Base-by-base conservation (phyloP, 108 stramenopile species). In the Cyclostephanos tholiformis region DNA sequence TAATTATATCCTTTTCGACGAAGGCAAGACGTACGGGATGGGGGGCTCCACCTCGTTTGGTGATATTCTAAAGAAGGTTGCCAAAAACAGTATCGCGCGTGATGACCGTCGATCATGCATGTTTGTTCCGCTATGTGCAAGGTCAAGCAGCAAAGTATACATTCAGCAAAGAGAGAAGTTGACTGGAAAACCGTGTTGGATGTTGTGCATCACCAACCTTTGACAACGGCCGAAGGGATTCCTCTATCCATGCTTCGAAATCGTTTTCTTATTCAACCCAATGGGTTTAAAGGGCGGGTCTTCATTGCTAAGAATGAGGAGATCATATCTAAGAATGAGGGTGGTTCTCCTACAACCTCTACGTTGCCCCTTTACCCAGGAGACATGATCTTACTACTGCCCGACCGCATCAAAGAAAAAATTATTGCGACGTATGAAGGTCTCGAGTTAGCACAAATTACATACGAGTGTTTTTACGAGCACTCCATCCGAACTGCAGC, bases 251-350 rank as follows among this genome's bases (percentile, higher is more conserved):
- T 23, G 13, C 56, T 79, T 7, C 44, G 10, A 30, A 84, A 79
- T 56, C 76, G 74, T 1, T 75, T 84, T 55, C 49, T 79, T 30
- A 57, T 36, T 27, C 76, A 79, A 55, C 73, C 44, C 9, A 23
- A 32, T 27, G 69, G 72, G 16, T 75, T 69, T 35, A 67, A 57
- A 46, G 58, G 46, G 7, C 49, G 44, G 7, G 32, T 72, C 9
- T 77, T 83, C 29, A n/a, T 67, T 35, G 39, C 20, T 30, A 49
- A 58, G 41, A 75, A 46, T 48, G 30, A 32, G 23, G 63, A 19
- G 63, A 41, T 19, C 44, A 48, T 25, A 51, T 35, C 48, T 22
- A 10, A 36, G 17, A 17, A 41, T 44, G 32, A 36, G 58, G 25
- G 36, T 23, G 61, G 49, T 46, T 38, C 6, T 65, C 62, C 23